Base-by-base conservation (phyloP, 257 asterid species). In the Primulina eburnea region DNA sequence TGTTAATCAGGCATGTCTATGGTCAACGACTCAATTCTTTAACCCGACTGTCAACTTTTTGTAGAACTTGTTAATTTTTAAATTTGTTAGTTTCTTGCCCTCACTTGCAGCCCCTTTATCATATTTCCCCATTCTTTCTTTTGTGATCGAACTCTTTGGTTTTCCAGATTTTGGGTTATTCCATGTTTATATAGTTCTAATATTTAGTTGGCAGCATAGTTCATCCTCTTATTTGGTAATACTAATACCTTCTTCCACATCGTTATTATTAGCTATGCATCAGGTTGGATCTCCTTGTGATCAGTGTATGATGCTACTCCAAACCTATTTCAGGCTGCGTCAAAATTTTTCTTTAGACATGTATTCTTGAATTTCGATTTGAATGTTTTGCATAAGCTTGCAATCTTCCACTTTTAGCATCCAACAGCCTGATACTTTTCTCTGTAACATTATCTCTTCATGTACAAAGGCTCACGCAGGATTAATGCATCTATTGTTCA, bases 401-500 rank as follows among this genome's bases (percentile, higher is more conserved):
- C 60, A 30, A 69, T 34, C 70, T 68, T 68, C 37, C 33, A 56
- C 73, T 64, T 57, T 60, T 66, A 47, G 63, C 38, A 20, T 58
- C 43, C 21, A 65, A 53, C 60, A 16, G 8, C 28, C 63, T 30
- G 38, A 56, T 21, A 61, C 71, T 67, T 60, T 28, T 14, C 56
- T 18, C 29, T 50, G 18, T 69, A 47, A 28, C 30, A 28, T 52
- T 40, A 20, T 62, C 29, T 11, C 69, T 32, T 12, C 63, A 56
- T 47, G 38, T 32, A 65, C 67, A 52, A 56, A 43, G 63, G 40
- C 60, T 68, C 56, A 18, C 65, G 33, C 72, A 64, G 34, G 69
- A 64, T 35, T 38, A 65, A 57, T 40, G 71, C 71, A 60, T 64
- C 64, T 73, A 6, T 11, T 62, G 60, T 38, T 30, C 32, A 2